Evolutionary conservation across 371 early-diverging fungal species (phyloP).

Genomic region (Mortierella sp.): DNA sequence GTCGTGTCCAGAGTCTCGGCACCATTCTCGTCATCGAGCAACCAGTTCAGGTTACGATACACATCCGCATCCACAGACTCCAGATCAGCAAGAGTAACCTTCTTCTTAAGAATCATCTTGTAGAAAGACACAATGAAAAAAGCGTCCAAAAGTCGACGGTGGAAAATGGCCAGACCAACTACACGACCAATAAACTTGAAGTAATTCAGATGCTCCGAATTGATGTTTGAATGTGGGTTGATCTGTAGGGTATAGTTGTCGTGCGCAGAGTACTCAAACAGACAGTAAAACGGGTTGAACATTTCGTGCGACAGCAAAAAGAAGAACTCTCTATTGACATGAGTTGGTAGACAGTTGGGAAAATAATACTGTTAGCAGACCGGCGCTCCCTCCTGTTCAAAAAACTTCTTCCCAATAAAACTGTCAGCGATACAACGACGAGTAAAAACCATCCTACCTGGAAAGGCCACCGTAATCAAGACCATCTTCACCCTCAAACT

Average conservation of each 20-base stretch:
- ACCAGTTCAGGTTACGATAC: conserved; percentile 93
- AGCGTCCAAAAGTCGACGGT: conserved; percentile 95
- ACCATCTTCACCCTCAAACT: conserved; percentile 98
- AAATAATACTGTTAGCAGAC: no score
- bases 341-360: conserved; percentile 8
- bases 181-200: conserved; percentile 99
- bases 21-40: conserved; percentile 89
- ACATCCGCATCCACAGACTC: conserved; percentile 96
- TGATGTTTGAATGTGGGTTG: conserved; percentile 95
- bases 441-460: conserved; percentile 59
- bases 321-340: conserved; percentile 88
- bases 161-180: conserved; percentile 96
- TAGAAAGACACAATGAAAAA: conserved; percentile 97
- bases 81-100: conserved; percentile 90
- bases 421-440: background rate
- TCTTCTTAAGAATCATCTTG: conserved; percentile 94
- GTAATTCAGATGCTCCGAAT: conserved; percentile 98
- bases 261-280: conserved; percentile 97
- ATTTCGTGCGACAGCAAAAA: conserved; percentile 96
- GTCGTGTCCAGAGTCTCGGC: conserved; percentile 90
- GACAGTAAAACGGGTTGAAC: conserved; percentile 97
- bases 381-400: no score
- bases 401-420: no score
- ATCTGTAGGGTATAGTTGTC: conserved; percentile 97
- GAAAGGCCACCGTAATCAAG: conserved; percentile 98